Conservation (phyloP, 2,329 filamentous ascomycete species). For the Botrytis deweyae region DNA sequence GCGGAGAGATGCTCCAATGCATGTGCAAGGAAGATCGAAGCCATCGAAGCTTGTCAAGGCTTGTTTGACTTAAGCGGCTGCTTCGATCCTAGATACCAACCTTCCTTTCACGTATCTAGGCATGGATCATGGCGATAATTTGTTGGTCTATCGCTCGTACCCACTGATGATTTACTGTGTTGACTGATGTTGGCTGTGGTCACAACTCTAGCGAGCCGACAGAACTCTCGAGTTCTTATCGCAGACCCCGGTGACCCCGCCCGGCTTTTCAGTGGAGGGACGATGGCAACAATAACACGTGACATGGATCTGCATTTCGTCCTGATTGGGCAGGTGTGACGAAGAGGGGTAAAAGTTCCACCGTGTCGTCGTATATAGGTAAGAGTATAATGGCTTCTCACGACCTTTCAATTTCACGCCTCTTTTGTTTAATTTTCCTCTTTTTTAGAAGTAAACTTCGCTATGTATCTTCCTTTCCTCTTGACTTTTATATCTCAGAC, state of each 20-base stretch:
- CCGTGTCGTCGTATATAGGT: background rate
- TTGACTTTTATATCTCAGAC: background rate
- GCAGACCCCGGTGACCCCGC: background rate
- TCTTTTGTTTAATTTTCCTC: background rate
- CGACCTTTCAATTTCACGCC: background rate
- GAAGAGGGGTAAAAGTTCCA: conserved; percentile 17
- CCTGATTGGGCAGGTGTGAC: conserved; percentile 3
- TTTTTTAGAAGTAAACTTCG: background rate
- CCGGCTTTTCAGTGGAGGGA: background rate
- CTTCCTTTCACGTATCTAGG: background rate
- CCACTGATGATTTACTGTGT: background rate
- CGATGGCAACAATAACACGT: background rate
- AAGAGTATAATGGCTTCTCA: background rate
- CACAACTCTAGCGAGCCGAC: background rate
- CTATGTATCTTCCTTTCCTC: background rate
- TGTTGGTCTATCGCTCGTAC: background rate
- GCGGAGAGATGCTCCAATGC: background rate
- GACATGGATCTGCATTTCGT: background rate
- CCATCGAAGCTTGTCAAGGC: conserved; percentile 7
- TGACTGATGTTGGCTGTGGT: background rate
- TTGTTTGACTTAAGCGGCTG: background rate
- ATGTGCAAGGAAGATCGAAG: background rate
- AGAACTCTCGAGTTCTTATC: background rate
- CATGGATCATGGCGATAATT: background rate
- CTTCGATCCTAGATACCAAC: background rate